phyloP scores from a whole-genome alignment of 208 protist genomes.

The Acanthamoeba healyi region DNA sequence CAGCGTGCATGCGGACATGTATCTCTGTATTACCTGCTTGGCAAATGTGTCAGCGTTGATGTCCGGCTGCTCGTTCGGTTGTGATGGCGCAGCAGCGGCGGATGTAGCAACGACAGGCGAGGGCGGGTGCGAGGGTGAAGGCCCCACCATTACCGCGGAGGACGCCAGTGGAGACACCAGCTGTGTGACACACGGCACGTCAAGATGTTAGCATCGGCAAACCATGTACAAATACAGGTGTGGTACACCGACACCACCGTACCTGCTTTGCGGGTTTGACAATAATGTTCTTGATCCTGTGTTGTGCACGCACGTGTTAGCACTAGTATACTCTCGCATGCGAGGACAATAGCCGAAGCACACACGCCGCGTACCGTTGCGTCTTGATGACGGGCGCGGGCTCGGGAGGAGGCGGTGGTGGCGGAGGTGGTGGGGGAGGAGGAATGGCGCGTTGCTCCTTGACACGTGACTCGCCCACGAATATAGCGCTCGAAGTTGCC shows the following conservation, averaged over 20 bases:
- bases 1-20: neutral
- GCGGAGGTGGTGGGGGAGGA: neutral
- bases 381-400: neutral
- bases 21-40: neutral
- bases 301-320: neutral
- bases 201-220: no score
- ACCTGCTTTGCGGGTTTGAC: neutral
- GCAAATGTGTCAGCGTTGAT: conserved; percentile 22
- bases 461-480: conserved; percentile 2
- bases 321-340: no score
- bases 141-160: neutral
- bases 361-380: neutral
- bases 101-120: neutral
- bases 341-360: no score
- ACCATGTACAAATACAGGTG: neutral
- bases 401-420: neutral
- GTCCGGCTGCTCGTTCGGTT: neutral
- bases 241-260: neutral
- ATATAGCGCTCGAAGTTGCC: neutral
- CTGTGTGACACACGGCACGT: neutral
- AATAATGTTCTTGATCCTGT: conserved; percentile 3
- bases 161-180: neutral
- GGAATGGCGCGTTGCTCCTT: neutral
- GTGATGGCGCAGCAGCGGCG: no score
- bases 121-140: neutral